Conservation (phyloP, 2,329 filamentous ascomycete species). For the Botrytis pseudocinerea region DNA sequence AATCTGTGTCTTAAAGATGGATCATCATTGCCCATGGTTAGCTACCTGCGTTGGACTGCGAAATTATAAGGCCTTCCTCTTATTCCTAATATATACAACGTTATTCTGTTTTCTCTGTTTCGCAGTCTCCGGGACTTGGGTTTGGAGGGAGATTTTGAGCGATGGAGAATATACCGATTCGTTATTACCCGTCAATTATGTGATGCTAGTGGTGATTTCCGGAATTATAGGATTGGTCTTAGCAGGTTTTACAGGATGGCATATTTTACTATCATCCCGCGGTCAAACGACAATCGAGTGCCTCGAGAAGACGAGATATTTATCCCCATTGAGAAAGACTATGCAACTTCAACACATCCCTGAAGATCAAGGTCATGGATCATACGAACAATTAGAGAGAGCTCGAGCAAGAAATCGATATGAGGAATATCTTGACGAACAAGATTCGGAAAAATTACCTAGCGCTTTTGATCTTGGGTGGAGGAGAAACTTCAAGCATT, state of each 20-base stretch:
- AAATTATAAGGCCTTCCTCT: slow-evolving; percentile 93
- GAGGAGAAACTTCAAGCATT: slow-evolving; percentile 73
- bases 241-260: slow-evolving; percentile 87
- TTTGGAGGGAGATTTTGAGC: slow-evolving; percentile 78
- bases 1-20: slow-evolving; percentile 97
- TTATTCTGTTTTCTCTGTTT: slow-evolving; percentile 84
- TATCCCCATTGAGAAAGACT: slow-evolving; percentile 73
- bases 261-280: slow-evolving; percentile 74
- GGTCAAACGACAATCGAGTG: slow-evolving; percentile 96
- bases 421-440: slow-evolving; percentile 81
- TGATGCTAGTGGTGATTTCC: slow-evolving; percentile 80
- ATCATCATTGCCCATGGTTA: slow-evolving; percentile 98
- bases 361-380: slow-evolving; percentile 43
- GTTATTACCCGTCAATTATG: slow-evolving; percentile 85
- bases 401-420: slow-evolving; percentile 68
- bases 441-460: slow-evolving; percentile 83
- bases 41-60: slow-evolving; percentile 90
- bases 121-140: slow-evolving; percentile 74
- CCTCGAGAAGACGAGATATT: slow-evolving; percentile 91
- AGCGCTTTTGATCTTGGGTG: slow-evolving; percentile 92
- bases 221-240: slow-evolving; percentile 92
- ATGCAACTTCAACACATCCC: slow-evolving; percentile 63
- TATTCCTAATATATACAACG: slow-evolving; percentile 88
- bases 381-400: slow-evolving; percentile 58
- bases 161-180: slow-evolving; percentile 71